Evolutionary conservation across 768 basidiomycete genomes (phyloP).

Genomic region (Ramaria rubella): DNA sequence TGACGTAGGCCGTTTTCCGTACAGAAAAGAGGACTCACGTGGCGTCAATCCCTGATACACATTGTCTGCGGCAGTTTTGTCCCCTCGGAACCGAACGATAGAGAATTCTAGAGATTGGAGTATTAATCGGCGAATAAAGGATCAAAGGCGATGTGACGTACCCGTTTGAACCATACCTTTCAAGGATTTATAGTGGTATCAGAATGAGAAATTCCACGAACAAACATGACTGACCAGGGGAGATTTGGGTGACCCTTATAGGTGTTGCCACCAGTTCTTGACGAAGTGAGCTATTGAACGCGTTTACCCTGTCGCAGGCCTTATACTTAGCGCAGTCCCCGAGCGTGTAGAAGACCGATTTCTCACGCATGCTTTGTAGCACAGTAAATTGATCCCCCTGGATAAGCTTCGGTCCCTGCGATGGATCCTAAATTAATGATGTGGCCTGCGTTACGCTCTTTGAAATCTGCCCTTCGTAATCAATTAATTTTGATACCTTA

Average conservation of each 20-base stretch:
- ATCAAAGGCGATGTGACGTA: constrained; percentile 3
- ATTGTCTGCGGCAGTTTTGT: constrained; percentile 72
- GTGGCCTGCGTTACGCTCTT: constrained; percentile 69
- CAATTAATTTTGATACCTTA: not conserved
- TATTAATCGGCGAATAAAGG: not conserved
- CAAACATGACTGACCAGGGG: constrained; percentile 56
- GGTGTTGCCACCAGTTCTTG: constrained; percentile 88
- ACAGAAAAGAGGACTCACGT: constrained; percentile 41
- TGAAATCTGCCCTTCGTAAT: constrained; percentile 53
- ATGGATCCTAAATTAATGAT: constrained; percentile 95
- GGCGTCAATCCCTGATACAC: constrained; percentile 89
- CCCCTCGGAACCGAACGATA: constrained; percentile 81
- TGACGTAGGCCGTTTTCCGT: not conserved
- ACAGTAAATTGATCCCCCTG: constrained; percentile 87
- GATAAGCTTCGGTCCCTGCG: constrained; percentile 82
- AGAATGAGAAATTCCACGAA: constrained; percentile 17
- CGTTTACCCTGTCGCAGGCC: constrained; percentile 45
- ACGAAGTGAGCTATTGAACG: constrained; percentile 77
- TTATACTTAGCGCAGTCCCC: not conserved
- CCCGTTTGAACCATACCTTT: constrained; percentile 75
- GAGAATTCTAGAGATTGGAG: constrained; percentile 61
- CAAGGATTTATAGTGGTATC: constrained; percentile 10
- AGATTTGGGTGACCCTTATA: constrained; percentile 91
- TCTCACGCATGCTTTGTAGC: constrained; percentile 72
- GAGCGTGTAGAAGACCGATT: not conserved